Percentiles rank a stretch among this genome's conserved stretches.
Evolutionary conservation across 371 early-diverging fungal species (phyloP).

Genomic region (Mucor mucedo): DNA sequence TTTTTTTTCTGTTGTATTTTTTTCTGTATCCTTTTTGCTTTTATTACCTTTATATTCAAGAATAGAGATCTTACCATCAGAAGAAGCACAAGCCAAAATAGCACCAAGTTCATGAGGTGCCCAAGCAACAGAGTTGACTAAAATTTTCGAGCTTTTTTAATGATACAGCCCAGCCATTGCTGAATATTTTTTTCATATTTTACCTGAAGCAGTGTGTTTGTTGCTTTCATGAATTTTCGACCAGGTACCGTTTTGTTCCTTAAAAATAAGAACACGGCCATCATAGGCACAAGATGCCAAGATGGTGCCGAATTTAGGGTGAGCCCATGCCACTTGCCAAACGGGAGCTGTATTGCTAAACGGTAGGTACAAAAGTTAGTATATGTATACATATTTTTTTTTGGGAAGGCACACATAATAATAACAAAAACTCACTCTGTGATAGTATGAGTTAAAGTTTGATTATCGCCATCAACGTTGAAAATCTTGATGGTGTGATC

Average conservation of each 20-base stretch:
- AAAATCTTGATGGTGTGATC: conserved; percentile 93
- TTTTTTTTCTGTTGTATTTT: not conserved
- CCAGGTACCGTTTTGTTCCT: conserved; percentile 88
- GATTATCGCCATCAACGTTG: conserved; percentile 84
- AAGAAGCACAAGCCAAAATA: conserved; percentile 90
- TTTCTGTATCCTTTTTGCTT: conserved; percentile 53
- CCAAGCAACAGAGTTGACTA: conserved; percentile 96
- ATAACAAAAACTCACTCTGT: conserved; percentile 17
- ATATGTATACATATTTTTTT: conserved; percentile 3
- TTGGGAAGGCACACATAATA: not conserved
- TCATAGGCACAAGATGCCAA: conserved; percentile 97
- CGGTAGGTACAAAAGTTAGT: too few relatives aligned
- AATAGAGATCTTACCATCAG: conserved; percentile 93
- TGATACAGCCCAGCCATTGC: not conserved
- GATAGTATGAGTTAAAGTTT: conserved; percentile 74
- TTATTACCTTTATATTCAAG: conserved; percentile 91
- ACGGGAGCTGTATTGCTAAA: conserved; percentile 95
- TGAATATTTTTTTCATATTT: not conserved
- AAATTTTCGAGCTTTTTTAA: not conserved
- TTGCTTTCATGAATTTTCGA: conserved; percentile 89
- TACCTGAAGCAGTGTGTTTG: conserved; percentile 88
- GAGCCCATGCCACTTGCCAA: conserved; percentile 99
- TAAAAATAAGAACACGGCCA: conserved; percentile 93
- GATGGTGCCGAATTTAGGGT: conserved; percentile 95
- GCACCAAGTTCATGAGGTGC: conserved; percentile 97